A percentile compares a stretch with the other conserved stretches of the same genome.
Conservation (phyloP, 2,329 filamentous ascomycete species). For the Chaetomium olivaceum region DNA sequence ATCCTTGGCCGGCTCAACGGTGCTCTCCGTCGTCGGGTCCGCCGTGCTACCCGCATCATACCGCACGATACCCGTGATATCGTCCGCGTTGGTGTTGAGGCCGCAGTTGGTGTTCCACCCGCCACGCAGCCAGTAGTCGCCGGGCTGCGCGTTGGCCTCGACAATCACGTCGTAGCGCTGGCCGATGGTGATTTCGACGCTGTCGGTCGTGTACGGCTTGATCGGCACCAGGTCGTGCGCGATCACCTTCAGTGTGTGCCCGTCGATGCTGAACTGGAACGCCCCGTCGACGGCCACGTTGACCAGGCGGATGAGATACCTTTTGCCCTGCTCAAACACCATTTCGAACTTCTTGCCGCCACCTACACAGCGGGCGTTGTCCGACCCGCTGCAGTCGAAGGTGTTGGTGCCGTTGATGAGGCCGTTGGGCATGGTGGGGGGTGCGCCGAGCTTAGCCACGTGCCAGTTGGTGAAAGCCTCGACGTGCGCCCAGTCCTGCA, state of each 20-base stretch:
- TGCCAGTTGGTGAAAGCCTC: constrained; percentile 10
- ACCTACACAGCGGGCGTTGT: constrained; percentile 11
- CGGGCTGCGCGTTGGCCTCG: constrained; percentile 39
- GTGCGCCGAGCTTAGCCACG: constrained; percentile 31
- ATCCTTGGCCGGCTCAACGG: constrained; percentile 27
- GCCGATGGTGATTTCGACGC: constrained; percentile 47
- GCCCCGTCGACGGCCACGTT: constrained; percentile 48
- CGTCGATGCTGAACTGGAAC: constrained; percentile 55
- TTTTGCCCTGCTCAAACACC: constrained; percentile 25
- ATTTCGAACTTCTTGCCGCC: constrained; percentile 27
- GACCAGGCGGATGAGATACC: constrained; percentile 47
- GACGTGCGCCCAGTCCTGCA: constrained; percentile 52
- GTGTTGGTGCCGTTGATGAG: constrained; percentile 48
- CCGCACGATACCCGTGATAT: constrained; percentile 53
- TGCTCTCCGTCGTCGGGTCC: constrained; percentile 20
- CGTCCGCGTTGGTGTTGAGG: constrained; percentile 41
- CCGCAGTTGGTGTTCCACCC: constrained; percentile 46
- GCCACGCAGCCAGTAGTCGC: constrained; percentile 52
- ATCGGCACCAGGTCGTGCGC: constrained; percentile 60
- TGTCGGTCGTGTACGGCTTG: constrained; percentile 47
- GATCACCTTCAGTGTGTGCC: constrained; percentile 60
- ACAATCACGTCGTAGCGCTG: constrained; percentile 51
- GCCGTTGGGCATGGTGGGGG: constrained; percentile 46
- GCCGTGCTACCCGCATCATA: constrained; percentile 38
- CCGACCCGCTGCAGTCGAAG: constrained; percentile 8